Evolutionary conservation across 306 rosid species (phyloP), one percentile per base, ranked within the genome.

Genomic region (Corylus avellana): DNA sequence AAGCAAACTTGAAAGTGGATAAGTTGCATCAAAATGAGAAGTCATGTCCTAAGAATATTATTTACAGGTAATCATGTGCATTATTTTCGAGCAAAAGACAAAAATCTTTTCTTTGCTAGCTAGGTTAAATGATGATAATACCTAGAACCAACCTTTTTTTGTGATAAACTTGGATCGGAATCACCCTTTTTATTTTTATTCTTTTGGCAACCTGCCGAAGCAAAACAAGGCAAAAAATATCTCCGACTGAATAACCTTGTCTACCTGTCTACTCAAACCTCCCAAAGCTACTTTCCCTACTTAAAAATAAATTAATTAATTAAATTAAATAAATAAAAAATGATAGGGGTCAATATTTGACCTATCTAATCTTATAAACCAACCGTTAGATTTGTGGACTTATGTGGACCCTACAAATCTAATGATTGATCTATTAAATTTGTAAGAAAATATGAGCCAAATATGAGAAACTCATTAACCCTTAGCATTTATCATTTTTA

Each of bases 61-160:
- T 62, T 62, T 32, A 25, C 69, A 62, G 29, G 44, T 62, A 62
- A 62, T 62, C 7, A 62, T 29, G 44, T 62, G 69, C 69, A 62
- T 27, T 62, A 27, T 62, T 29, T 29, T 61, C 37, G 16, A 54
- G 58, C 58, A 22, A 54, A 54, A 54, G 51, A 48, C 51, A 48
- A 48, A 48, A 9, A 9, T 8, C 27, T 8, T 55, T 55, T 55
- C 13, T 18, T 18, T 18, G 37, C 66, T 39, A 10, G 12, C 25
- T 22, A 22, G 25, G 25, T 22, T 7, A 47, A 22, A 22, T 8
- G 22, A 25, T 58, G 5, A 53, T 16, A 12, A 5, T 58, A 25
- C 12, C 66, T 22, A 9, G 35, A 58, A 58, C 22, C 32, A 58
- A 58, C 51, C 22, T 58, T 25, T 58, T 22, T 58, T 12, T 3